phyloP scores from a whole-genome alignment of 176 grass and related monocot species.

The Cenchrus fungigraminus region DNA sequence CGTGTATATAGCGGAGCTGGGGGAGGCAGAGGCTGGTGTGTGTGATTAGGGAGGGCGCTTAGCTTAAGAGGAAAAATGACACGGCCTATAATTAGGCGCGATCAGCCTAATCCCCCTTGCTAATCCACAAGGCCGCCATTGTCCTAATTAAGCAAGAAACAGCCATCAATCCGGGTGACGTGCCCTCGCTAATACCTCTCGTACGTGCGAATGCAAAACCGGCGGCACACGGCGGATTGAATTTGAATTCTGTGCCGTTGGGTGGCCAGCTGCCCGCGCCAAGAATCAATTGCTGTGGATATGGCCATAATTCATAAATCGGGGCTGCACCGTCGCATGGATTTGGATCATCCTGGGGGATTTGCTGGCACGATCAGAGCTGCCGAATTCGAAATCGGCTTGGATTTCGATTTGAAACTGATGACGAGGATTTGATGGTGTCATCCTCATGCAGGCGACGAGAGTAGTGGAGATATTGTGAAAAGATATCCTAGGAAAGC shows the following conservation, averaged over 20 bases:
- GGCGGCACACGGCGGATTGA: neutral
- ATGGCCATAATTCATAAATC: neutral
- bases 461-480: neutral
- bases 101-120: neutral
- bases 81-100: constrained; percentile 31
- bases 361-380: neutral
- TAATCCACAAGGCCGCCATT: neutral
- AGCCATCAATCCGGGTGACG: neutral
- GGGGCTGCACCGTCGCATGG: neutral
- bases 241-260: constrained; percentile 20
- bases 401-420: neutral
- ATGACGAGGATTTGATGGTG: neutral
- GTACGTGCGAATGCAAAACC: neutral
- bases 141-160: constrained; percentile 13
- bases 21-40: neutral
- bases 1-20: constrained; percentile 29
- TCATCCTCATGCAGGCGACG: neutral
- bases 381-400: neutral
- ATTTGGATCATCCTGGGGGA: neutral
- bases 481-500: neutral
- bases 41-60: neutral
- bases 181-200: neutral
- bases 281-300: neutral
- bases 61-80: neutral
- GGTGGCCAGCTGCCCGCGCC: neutral